A percentile compares a stretch with the other conserved stretches of the same genome.
phyloP scores from a whole-genome alignment of 805 yeast species.

The Starmera quercuum region DNA sequence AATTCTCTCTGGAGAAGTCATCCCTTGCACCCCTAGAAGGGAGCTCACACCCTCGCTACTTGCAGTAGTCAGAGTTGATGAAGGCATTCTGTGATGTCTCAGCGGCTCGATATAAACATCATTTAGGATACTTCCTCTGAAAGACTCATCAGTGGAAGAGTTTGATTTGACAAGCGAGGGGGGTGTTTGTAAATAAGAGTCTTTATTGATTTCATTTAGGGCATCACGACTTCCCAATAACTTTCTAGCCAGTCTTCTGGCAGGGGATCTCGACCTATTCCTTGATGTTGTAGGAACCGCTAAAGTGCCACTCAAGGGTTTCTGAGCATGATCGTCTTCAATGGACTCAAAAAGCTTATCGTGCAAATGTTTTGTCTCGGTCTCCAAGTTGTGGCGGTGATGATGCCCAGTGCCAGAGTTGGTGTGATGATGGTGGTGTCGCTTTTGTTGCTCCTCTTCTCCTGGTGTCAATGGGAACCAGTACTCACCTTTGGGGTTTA shows the following conservation, averaged over 20 bases:
- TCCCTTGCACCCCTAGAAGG: conserved; percentile 1
- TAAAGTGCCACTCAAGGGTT: neutral
- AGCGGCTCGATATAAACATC: conserved; percentile 19
- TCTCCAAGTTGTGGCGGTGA: conserved; percentile 6
- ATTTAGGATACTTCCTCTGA: conserved; percentile 3
- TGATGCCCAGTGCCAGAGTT: neutral
- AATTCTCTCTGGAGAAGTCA: neutral
- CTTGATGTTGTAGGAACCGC: conserved; percentile 7
- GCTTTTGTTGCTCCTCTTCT: neutral
- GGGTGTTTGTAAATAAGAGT: neutral
- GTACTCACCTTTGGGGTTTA: conserved; percentile 33
- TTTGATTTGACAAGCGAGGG: neutral
- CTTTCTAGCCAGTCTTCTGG: neutral
- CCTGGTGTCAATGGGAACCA: conserved; percentile 37
- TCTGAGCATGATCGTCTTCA: conserved; percentile 4
- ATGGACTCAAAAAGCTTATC: conserved; percentile 13
- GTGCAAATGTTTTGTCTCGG: conserved; percentile 8
- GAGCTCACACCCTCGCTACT: neutral
- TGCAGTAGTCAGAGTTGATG: neutral
- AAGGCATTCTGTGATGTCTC: conserved; percentile 3
- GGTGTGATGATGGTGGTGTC: neutral
- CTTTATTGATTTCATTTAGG: neutral
- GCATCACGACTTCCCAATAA: neutral
- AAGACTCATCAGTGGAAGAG: neutral
- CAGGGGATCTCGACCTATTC: conserved; percentile 15